Conservation (phyloP, 2,329 filamentous ascomycete genomes). For the Fusarium pseudoanthophilum region DNA sequence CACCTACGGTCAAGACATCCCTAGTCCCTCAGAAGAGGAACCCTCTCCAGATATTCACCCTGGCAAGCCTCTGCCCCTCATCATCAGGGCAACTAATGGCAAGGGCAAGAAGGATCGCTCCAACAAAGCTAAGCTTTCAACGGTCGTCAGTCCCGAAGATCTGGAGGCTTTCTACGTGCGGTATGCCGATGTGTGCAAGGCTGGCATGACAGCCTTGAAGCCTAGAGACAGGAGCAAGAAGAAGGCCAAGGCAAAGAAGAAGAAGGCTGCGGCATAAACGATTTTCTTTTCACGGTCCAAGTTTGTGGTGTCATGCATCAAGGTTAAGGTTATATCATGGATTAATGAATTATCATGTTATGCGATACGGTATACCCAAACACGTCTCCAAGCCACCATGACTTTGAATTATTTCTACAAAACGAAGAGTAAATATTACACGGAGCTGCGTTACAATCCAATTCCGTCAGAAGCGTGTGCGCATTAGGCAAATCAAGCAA, state of each 20-base stretch:
- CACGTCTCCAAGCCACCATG: conserved; percentile 8
- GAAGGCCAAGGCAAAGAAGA: conserved; percentile 81
- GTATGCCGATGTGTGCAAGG: conserved; percentile 93
- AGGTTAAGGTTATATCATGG: conserved; percentile 13
- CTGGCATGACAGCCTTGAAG: conserved; percentile 88
- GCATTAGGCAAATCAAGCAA: neutral
- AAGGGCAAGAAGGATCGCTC: conserved; percentile 68
- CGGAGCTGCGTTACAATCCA: neutral
- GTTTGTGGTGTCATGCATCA: neutral
- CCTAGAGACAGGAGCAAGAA: conserved; percentile 91
- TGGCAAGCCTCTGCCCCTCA: conserved; percentile 71
- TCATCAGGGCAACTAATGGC: conserved; percentile 88
- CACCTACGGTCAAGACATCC: conserved; percentile 56
- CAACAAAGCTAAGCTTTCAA: conserved; percentile 80
- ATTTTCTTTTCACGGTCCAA: neutral
- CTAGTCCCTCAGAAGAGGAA: conserved; percentile 57
- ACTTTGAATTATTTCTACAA: conserved; percentile 5
- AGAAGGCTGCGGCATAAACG: conserved; percentile 57
- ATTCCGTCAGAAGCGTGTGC: neutral
- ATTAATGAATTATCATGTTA: conserved; percentile 36
- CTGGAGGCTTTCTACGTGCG: conserved; percentile 83
- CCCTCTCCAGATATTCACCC: conserved; percentile 70
- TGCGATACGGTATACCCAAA: neutral
- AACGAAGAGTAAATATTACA: conserved; percentile 4
- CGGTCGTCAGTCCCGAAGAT: conserved; percentile 79